Evolutionary conservation across 2,329 filamentous ascomycete species (phyloP).

Genomic region (Ophiostoma sp.): DNA sequence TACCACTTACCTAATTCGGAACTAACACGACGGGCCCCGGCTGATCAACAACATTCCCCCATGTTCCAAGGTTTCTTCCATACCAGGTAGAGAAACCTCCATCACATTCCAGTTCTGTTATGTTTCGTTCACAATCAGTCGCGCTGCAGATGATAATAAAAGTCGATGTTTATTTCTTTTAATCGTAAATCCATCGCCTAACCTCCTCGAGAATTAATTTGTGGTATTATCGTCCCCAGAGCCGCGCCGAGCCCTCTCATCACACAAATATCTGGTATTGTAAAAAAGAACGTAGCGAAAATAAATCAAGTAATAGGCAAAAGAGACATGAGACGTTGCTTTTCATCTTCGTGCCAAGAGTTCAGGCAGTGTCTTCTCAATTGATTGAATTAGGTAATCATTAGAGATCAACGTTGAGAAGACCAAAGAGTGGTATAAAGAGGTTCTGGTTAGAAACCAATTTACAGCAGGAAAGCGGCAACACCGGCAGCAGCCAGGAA

Average conservation of each 20-base stretch:
- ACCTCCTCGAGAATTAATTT: conserved; percentile 17
- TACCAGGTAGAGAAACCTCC: neutral
- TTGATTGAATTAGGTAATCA: conserved; percentile 1
- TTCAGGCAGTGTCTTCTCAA: conserved; percentile 2
- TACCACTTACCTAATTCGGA: neutral
- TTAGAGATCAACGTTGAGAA: conserved; percentile 12
- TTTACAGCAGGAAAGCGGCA: conserved; percentile 46
- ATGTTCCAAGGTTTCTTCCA: neutral
- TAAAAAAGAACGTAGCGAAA: conserved; percentile 19
- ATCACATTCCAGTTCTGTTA: neutral
- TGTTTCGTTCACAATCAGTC: neutral
- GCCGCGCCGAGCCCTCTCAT: conserved; percentile 15
- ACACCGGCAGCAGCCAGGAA: conserved; percentile 46
- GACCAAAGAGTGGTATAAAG: neutral
- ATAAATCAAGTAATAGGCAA: conserved; percentile 6
- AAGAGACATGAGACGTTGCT: neutral
- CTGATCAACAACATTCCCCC: neutral
- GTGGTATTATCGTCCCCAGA: conserved; percentile 18
- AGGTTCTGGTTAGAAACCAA: neutral
- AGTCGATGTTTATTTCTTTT: neutral
- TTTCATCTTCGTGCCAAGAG: neutral
- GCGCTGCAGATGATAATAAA: neutral
- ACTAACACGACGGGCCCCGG: neutral
- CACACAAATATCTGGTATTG: conserved; percentile 20
- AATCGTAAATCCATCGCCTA: conserved; percentile 14